phyloP scores from a whole-genome alignment of 2,329 filamentous ascomycete species.

The Pseudogymnoascus sp. region DNA sequence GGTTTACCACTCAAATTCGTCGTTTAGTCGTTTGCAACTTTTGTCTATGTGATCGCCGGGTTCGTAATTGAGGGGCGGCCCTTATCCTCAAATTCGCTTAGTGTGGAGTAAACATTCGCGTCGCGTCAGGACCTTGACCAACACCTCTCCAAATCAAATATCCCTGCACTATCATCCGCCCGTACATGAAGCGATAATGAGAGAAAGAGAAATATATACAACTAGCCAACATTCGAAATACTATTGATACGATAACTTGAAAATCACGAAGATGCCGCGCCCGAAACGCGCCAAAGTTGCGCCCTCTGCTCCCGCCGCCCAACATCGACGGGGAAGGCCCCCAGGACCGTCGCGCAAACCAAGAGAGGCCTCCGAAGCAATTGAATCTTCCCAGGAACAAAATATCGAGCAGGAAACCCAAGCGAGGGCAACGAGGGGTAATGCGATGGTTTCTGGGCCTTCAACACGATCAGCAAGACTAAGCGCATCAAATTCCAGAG shows the following conservation, averaged over 20 bases:
- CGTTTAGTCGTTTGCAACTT: not conserved
- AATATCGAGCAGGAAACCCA: constrained; percentile 23
- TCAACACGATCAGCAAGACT: not conserved
- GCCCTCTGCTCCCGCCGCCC: constrained; percentile 20
- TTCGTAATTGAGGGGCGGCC: not conserved
- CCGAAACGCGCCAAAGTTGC: constrained; percentile 28
- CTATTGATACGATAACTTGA: constrained; percentile 4
- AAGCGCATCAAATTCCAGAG: not conserved
- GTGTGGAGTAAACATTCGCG: constrained; percentile 9
- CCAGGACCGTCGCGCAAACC: constrained; percentile 9
- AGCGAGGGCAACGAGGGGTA: not conserved
- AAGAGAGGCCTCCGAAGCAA: not conserved
- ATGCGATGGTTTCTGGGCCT: not conserved
- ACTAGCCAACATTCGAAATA: not conserved
- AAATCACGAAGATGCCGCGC: constrained; percentile 22
- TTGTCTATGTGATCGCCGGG: not conserved
- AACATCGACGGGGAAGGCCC: constrained; percentile 8
- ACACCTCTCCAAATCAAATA: not conserved
- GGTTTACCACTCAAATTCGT: not conserved
- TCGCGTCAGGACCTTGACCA: constrained; percentile 7
- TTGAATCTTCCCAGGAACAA: constrained; percentile 24
- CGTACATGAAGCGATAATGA: not conserved
- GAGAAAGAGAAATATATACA: constrained; percentile 1
- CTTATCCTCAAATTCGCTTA: not conserved
- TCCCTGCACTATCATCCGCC: not conserved